Base-by-base conservation (phyloP, 73 alveolate species). In the Paraurostyla sp. region DNA sequence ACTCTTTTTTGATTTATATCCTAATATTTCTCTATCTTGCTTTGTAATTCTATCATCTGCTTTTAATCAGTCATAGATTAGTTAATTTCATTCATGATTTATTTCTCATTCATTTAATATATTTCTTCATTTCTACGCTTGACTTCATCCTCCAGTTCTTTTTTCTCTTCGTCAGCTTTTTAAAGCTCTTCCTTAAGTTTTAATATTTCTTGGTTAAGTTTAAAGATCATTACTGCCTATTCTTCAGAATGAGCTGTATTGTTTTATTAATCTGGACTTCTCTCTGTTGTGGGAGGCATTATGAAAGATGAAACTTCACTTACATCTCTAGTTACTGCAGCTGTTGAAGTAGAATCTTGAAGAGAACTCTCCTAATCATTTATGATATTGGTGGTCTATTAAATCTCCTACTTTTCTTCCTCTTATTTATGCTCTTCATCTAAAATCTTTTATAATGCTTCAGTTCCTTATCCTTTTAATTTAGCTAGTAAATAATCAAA, bases 141-240 rank as follows among this genome's bases (percentile, higher is more conserved):
- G 15, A 91, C 62, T 75, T 91, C 95, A 13, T 91, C 84, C 49
- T 91, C 95, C 0, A 91, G 59, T 15, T 91, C 93, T 50, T 56
- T 83, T 52, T 84, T 91, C 43, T 91, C 93, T 52, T 71, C 76
- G 23, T 68, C 11, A n/a, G 43, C 63, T 40, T 42, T 57, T 0
- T 81, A 81, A n/a, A 90, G 27, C 33, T 90, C 95, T 30, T 81
- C 87, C 80, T 81, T 69, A 16, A 83, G 30, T 71, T 90, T 81
- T 36, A 33, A 0, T 43, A 90, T 45, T 62, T 90, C 90, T 35
- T 84, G 9, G 32, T 58, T 75, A 42, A 81, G 90, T 59, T 90
- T 90, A 22, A 78, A 45, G 22, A 90, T 40, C 68, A 49, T 40
- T 43, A 60, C 80, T 3, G 94, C 91, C 30, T 88, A 54, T 63